Conservation (phyloP, 2,329 filamentous ascomycete species). For the Monosporascus sp. region DNA sequence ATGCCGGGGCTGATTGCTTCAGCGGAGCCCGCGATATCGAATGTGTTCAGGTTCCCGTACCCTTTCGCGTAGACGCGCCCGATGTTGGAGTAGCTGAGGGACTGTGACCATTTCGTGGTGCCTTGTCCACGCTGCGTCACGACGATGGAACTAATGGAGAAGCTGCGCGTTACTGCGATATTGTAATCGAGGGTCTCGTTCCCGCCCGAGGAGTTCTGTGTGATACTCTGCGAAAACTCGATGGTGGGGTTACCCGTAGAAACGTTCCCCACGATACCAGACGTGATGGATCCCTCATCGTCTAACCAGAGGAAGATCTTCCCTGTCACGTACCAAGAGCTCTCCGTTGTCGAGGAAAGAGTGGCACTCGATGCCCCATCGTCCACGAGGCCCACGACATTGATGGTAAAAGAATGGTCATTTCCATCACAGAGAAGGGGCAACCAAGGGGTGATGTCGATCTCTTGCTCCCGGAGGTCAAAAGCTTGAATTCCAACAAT, state of each 20-base stretch:
- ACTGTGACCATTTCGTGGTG: constrained; percentile 51
- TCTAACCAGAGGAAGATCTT: constrained; percentile 79
- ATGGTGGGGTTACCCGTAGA: constrained; percentile 38
- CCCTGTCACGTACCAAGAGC: constrained; percentile 70
- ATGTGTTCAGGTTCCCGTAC: constrained; percentile 25
- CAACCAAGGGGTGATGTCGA: constrained; percentile 76
- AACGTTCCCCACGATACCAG: constrained; percentile 35
- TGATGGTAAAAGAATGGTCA: constrained; percentile 63
- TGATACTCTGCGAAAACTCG: constrained; percentile 43
- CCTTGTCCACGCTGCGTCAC: constrained; percentile 40
- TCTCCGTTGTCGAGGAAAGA: constrained; percentile 53
- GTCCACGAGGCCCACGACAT: constrained; percentile 61
- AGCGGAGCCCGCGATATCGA: constrained; percentile 40
- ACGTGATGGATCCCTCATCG: constrained; percentile 44
- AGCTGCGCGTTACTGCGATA: constrained; percentile 48
- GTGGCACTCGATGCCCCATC: constrained; percentile 40
- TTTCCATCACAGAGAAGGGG: constrained; percentile 62
- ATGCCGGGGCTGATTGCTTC: constrained; percentile 21
- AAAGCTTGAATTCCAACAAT: constrained; percentile 76
- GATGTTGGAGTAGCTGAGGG: constrained; percentile 49
- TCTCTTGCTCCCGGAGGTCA: constrained; percentile 73
- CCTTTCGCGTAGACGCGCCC: constrained; percentile 32
- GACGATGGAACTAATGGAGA: constrained; percentile 50
- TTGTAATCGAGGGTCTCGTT: constrained; percentile 58
- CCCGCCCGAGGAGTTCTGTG: constrained; percentile 41